phyloP scores from a whole-genome alignment of 768 basidiomycete species.

The Tulasnella sp. region DNA sequence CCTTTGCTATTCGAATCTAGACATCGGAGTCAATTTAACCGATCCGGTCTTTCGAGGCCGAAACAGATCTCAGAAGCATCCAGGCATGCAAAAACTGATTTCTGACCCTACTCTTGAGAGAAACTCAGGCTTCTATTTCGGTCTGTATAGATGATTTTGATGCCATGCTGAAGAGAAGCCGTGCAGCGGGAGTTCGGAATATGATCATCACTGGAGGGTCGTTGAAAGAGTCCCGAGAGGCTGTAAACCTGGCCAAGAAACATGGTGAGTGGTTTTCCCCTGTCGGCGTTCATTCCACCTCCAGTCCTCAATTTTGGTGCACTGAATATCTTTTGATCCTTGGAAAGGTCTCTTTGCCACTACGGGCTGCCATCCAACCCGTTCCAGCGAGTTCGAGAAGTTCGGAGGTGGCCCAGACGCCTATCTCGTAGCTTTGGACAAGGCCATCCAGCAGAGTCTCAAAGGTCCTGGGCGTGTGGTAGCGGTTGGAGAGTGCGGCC shows the following conservation, averaged over 20 bases:
- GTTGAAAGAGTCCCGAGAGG: conserved; percentile 48
- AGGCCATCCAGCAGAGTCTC: conserved; percentile 39
- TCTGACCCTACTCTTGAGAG: not conserved
- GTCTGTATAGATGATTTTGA: conserved; percentile 46
- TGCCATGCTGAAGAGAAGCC: conserved; percentile 44
- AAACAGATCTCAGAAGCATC: conserved; percentile 26
- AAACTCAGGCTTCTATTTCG: too few relatives aligned
- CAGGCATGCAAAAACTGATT: conserved; percentile 19
- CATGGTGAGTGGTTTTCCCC: conserved; percentile 32
- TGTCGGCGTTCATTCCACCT: not conserved
- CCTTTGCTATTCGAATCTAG: conserved; percentile 17
- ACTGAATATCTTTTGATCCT: conserved; percentile 1
- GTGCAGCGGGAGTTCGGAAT: conserved; percentile 47
- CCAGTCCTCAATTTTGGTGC: not conserved
- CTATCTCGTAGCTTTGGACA: conserved; percentile 50
- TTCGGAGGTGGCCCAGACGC: conserved; percentile 43
- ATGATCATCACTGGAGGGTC: conserved; percentile 73
- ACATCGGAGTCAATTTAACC: conserved; percentile 35
- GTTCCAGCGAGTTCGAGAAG: conserved; percentile 53
- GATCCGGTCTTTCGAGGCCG: conserved; percentile 32
- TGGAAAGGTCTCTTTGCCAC: conserved; percentile 53
- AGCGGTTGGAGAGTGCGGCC: conserved; percentile 69
- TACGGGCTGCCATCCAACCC: conserved; percentile 71
- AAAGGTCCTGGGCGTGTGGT: conserved; percentile 48
- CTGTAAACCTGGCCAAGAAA: conserved; percentile 48